Evolutionary conservation across 306 rosid species (phyloP).

Genomic region (Prinsepia uniflora): DNA sequence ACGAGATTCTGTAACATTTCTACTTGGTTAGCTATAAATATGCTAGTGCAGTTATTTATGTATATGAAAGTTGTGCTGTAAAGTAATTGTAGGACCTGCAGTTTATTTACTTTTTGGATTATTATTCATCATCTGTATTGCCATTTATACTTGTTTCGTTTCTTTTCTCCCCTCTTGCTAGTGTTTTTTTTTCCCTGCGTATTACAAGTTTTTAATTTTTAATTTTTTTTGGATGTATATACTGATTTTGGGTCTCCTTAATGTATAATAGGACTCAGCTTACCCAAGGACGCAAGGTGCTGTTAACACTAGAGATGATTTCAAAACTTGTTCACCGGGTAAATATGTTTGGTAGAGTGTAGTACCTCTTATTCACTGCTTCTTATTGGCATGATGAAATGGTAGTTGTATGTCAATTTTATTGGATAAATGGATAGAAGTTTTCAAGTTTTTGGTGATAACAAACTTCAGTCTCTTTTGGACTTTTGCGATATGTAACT

Average conservation of each 20-base stretch:
- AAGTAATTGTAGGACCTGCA: background rate
- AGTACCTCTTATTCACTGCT: slow-evolving; percentile 17
- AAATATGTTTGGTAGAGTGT: slow-evolving; percentile 29
- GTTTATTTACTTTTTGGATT: background rate
- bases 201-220: background rate
- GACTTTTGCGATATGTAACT: background rate
- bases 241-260: slow-evolving; percentile 27
- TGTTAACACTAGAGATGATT: slow-evolving; percentile 71
- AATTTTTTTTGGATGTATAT: background rate
- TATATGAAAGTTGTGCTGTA: background rate
- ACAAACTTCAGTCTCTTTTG: background rate
- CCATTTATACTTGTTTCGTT: background rate
- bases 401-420: background rate
- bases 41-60: background rate
- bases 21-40: background rate
- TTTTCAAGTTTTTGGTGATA: background rate
- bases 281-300: slow-evolving; percentile 79
- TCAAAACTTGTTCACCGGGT: slow-evolving; percentile 78
- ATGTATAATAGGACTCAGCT: slow-evolving; percentile 69
- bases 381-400: background rate
- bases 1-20: background rate
- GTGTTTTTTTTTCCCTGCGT: background rate
- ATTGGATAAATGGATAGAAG: background rate
- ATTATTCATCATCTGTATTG: background rate
- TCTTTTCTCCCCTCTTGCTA: background rate